Conservation (phyloP, 2,329 filamentous ascomycete species). For the Aspergillus piperis region DNA sequence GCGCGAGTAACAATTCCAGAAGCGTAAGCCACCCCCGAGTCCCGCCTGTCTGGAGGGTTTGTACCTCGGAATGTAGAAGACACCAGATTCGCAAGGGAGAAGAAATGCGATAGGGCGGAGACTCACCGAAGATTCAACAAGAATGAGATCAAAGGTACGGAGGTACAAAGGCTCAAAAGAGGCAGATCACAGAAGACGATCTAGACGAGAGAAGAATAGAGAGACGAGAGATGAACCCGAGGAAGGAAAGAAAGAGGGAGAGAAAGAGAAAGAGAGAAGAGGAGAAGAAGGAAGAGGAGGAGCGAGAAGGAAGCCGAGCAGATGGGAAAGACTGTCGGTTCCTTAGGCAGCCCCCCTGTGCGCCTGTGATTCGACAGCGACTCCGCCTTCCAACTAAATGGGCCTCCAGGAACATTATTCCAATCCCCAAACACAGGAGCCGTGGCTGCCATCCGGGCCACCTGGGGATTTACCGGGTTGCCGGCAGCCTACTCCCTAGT, state of each 20-base stretch:
- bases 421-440: constrained; percentile 3
- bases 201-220: constrained; percentile 1
- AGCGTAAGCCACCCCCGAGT: not conserved
- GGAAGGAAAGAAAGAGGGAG: constrained; percentile 9
- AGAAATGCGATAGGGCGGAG: not conserved
- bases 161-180: not conserved
- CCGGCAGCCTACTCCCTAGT: not conserved
- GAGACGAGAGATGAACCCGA: constrained; percentile 7
- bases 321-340: not conserved
- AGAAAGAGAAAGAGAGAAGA: constrained; percentile 9
- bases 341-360: constrained; percentile 6
- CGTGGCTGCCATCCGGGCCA: constrained; percentile 14
- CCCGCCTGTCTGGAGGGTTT: not conserved
- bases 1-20: not conserved
- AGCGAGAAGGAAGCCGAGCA: constrained; percentile 11
- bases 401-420: not conserved
- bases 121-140: not conserved
- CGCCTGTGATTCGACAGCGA: constrained; percentile 19
- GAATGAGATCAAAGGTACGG: not conserved
- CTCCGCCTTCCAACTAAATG: constrained; percentile 11
- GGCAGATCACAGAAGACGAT: constrained; percentile 8
- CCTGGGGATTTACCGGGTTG: not conserved
- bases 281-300: constrained; percentile 13
- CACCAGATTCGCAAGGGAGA: not conserved
- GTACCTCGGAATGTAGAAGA: not conserved